Percentiles rank a stretch among this genome's conserved stretches.
Evolutionary conservation across 2,329 filamentous ascomycete species (phyloP).

Genomic region (Fusarium redolens): DNA sequence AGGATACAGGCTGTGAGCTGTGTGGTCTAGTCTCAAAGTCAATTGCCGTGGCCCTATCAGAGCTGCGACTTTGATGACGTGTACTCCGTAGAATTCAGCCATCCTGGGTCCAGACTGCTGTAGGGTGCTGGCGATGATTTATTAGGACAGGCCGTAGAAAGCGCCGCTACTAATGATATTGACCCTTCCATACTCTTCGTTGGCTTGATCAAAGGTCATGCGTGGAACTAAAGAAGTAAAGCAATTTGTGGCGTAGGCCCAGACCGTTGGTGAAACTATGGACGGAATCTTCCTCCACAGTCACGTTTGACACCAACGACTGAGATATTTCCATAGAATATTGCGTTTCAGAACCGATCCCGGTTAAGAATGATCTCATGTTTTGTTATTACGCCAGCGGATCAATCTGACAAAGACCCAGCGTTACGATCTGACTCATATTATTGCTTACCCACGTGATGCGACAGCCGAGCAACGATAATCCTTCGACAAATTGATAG

Average conservation of each 20-base stretch:
- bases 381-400: too few species aligned
- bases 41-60: fast-evolving
- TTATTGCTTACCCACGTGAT: slow-evolving; percentile 7
- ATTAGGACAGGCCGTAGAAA: not conserved
- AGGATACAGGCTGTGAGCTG: fast-evolving
- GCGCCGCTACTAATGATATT: fast-evolving
- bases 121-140: too few species aligned
- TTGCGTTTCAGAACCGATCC: too few species aligned
- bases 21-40: not conserved
- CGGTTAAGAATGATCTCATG: not conserved
- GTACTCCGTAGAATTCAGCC: not conserved
- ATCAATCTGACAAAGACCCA: slow-evolving; percentile 1
- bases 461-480: not conserved
- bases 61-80: fast-evolving
- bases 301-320: too few species aligned
- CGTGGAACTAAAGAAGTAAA: not conserved
- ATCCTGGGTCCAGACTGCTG: not conserved
- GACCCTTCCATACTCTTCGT: fast-evolving
- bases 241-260: not conserved
- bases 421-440: not conserved
- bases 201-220: not conserved
- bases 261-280: not conserved
- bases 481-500: fast-evolving
- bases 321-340: too few species aligned
- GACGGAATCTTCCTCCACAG: too few species aligned